Conservation (phyloP, 257 asterid species). For the Echium plantagineum region DNA sequence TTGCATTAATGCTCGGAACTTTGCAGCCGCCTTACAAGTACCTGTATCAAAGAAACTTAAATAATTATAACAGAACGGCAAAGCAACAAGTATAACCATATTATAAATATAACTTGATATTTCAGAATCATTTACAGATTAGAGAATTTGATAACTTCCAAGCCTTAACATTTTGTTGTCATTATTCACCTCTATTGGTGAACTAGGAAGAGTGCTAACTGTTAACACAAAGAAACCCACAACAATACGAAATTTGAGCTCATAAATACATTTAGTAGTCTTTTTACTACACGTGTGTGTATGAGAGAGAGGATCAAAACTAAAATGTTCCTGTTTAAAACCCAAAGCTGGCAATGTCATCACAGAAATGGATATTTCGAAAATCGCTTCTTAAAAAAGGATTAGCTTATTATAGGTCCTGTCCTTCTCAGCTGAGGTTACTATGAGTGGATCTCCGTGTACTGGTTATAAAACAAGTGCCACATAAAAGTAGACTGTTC, state of each 20-base stretch:
- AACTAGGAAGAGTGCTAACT: background rate
- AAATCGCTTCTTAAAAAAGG: too few relatives aligned
- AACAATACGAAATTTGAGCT: background rate
- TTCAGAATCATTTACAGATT: background rate
- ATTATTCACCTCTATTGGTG: background rate
- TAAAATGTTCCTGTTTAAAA: background rate
- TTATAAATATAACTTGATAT: background rate
- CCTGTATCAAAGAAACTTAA: slow-evolving; percentile 32
- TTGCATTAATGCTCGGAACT: slow-evolving; percentile 66
- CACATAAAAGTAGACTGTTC: background rate
- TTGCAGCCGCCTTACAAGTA: slow-evolving; percentile 52
- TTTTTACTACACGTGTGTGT: background rate
- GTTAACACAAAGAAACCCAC: background rate
- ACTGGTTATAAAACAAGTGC: too few relatives aligned
- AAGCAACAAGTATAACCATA: background rate
- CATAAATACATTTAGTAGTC: background rate
- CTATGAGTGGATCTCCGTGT: too few relatives aligned
- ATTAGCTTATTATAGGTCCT: too few relatives aligned
- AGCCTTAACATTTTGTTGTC: background rate
- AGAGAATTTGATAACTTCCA: background rate
- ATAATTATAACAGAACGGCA: slow-evolving; percentile 1
- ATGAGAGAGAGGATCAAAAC: background rate
- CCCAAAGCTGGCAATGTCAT: background rate
- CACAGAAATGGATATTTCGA: too few relatives aligned
- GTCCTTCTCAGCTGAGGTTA: too few relatives aligned